A percentile compares a stretch with the other conserved stretches of the same genome.
Conservation (phyloP, 2,329 filamentous ascomycete species). For the Neopestalotiopsis clavispora region DNA sequence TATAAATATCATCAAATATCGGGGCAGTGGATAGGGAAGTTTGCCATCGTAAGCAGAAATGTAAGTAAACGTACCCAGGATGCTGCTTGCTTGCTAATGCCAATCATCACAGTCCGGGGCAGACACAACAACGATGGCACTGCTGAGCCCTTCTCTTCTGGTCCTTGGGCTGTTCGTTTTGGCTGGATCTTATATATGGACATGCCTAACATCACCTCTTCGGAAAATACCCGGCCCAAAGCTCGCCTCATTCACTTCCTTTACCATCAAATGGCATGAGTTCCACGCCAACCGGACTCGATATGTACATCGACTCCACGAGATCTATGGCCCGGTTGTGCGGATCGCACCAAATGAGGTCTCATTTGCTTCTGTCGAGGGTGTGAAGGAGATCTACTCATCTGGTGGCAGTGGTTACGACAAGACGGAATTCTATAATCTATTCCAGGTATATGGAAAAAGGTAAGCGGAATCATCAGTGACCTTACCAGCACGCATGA, state of each 20-base stretch:
- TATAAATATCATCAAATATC: too few relatives aligned
- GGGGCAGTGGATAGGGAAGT: neutral
- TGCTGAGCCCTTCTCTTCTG: slow-evolving; percentile 24
- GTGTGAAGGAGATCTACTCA: slow-evolving; percentile 67
- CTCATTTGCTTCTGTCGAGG: slow-evolving; percentile 60
- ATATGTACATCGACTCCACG: slow-evolving; percentile 62
- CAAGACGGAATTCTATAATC: slow-evolving; percentile 67
- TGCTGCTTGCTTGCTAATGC: neutral
- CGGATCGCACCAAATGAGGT: slow-evolving; percentile 63
- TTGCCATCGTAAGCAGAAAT: neutral
- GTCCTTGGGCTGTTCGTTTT: slow-evolving; percentile 23
- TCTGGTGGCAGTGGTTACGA: slow-evolving; percentile 67
- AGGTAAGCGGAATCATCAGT: slow-evolving; percentile 43
- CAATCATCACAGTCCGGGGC: neutral
- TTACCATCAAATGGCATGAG: slow-evolving; percentile 60
- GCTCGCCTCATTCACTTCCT: slow-evolving; percentile 53
- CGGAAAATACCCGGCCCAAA: slow-evolving; percentile 53
- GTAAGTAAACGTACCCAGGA: neutral
- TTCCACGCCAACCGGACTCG: slow-evolving; percentile 55
- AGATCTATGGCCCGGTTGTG: slow-evolving; percentile 60
- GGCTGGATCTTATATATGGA: slow-evolving; percentile 29
- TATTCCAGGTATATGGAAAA: slow-evolving; percentile 63
- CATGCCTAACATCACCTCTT: slow-evolving; percentile 41
- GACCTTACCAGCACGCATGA: slow-evolving; percentile 6
- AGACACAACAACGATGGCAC: neutral